Base-by-base conservation (phyloP, 2,329 filamentous ascomycete genomes). In the Aspergillus piperis region DNA sequence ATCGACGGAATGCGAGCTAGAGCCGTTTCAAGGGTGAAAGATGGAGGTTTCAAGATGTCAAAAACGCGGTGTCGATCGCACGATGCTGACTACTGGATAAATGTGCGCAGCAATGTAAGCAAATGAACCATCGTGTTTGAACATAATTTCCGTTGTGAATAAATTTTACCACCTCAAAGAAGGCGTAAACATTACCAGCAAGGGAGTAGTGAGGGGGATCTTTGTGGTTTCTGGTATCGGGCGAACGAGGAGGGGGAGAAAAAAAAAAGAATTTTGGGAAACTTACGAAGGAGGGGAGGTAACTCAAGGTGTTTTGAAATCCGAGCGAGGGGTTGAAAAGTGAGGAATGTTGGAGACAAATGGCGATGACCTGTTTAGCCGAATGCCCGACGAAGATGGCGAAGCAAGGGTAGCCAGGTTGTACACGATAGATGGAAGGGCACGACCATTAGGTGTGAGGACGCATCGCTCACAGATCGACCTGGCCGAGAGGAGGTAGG, bases 361-460 rank as follows among this genome's bases (percentile, higher is more conserved):
- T 59, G 63, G 57, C 50, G 61, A 63, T 59, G 63, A 57, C 56
- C 21, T 60, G 57, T 64, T 64, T 62, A 63, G 58, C 63, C 60
- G 58, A 64, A 58, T 63, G 62, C 64, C 63, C 61, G 54, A 66
- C 62, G 58, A 57, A 36, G 65, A 67, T 60, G 58, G 62, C 58
- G 65, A 68, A 64, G 65, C 66, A 68, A 68, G 66, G 66, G 63
- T 64, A 64, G 60, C 41, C 54, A 62, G 59, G 63, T 61, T 61
- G 64, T 66, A 62, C 57, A 62, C 55, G 61, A 54, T 60, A 58
- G 56, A 60, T 59, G 60, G 59, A 55, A 60, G 59, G 57, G 64
- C 59, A 64, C 59, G 60, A 62, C 62, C 66, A 68, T 67, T 62
- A 66, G 59, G 60, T 56, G 58, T 54, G 59, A 61, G 58, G 61